phyloP scores from a whole-genome alignment of 495 filamentous ascomycete species.

The Achaetomiella virescens region DNA sequence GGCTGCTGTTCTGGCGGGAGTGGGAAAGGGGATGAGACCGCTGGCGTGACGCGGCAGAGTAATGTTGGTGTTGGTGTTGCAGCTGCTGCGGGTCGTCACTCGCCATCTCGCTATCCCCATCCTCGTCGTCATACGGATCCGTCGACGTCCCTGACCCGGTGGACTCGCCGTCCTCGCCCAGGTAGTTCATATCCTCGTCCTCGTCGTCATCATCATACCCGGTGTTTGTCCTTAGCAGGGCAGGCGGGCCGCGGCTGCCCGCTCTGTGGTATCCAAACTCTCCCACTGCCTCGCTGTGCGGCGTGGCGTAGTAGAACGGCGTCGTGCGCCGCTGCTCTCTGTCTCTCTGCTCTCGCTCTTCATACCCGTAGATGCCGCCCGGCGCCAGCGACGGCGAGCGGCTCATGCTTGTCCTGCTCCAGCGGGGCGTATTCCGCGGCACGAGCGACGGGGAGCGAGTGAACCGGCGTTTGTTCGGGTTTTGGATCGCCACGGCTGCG shows the following conservation, averaged over 20 bases:
- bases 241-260: constrained; percentile 13
- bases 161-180: constrained; percentile 12
- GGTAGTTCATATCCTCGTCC: constrained; percentile 19
- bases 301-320: constrained; percentile 49
- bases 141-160: constrained; percentile 2
- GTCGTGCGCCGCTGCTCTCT: constrained; percentile 34
- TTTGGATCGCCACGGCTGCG: constrained; percentile 13
- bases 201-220: constrained; percentile 22
- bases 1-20: background rate
- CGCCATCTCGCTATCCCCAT: constrained; percentile 11
- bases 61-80: background rate
- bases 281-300: constrained; percentile 41
- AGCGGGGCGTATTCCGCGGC: constrained; percentile 42
- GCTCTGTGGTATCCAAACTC: constrained; percentile 18
- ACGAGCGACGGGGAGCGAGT: constrained; percentile 40
- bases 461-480: constrained; percentile 28
- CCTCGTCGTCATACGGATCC: constrained; percentile 1
- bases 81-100: background rate
- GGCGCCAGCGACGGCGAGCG: constrained; percentile 27
- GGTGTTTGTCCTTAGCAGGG: constrained; percentile 1
- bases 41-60: background rate
- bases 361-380: constrained; percentile 11
- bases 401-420: constrained; percentile 35
- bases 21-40: too few species aligned
- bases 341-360: constrained; percentile 14